Base-by-base conservation (phyloP, 306 rosid species). In the Malus fusca region DNA sequence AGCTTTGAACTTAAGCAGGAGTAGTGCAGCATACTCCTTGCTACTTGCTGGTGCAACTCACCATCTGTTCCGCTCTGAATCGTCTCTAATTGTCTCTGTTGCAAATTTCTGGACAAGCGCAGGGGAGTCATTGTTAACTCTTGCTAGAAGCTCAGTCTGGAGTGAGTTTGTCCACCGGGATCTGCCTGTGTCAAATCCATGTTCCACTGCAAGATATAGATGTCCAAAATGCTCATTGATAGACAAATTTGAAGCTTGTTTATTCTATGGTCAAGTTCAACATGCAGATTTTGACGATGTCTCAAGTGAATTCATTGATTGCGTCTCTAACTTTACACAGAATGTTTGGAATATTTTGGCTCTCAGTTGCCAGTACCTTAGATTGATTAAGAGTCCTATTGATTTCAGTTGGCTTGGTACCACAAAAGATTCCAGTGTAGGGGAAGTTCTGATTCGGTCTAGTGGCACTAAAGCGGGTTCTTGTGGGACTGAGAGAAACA, bases 21-120 rank as follows among this genome's bases (percentile, higher is more conserved):
- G 53, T 58, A 77, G 93, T 69, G 81, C 90, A 26, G 97, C 97
- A 15, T 89, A 89, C 75, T 88, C 88, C 58, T 78, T 93, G 81
- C 67, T 91, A 76, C 90, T 91, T 53, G 97, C 97, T 10, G 85
- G 88, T 68, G 90, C 92, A 48, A 77, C 89, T 67, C 91, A 93
- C 72, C 87, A 88, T 82, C 90, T 93, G 64, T 89, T 90, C 79
- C 76, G 26, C 17, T 84, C 78, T 23, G 98, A 93, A 78, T 66
- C 97, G 68, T 88, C 97, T 48, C 74, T 93, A 46, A 82, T 88
- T 63, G 87, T 86, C 46, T 81, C 90, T 15, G 89, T 80, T 71
- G 88, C 96, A 42, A 86, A 86, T 73, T 93, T 83, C 81, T 93
- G 93, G 97, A 77, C 42, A 1, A 81, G 79, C 68, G 89, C 95